phyloP scores from a whole-genome alignment of 2,329 filamentous ascomycete species.

The Stagonosporopsis cucurbitacearum region DNA sequence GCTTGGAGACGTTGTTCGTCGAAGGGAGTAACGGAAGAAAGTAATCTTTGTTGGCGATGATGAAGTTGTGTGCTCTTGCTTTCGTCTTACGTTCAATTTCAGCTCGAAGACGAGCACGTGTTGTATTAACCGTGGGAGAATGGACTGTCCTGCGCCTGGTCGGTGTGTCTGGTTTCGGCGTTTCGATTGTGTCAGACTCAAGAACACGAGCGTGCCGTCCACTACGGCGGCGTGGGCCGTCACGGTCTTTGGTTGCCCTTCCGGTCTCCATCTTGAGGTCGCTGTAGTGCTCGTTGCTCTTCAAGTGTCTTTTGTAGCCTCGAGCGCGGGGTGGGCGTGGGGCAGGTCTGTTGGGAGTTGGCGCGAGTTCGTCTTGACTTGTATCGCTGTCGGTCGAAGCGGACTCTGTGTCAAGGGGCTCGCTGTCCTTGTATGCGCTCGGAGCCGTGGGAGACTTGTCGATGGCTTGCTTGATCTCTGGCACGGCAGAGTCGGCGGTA shows the following conservation, averaged over 20 bases:
- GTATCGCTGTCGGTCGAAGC: constrained; percentile 6
- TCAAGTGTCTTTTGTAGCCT: constrained; percentile 20
- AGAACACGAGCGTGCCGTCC: constrained; percentile 36
- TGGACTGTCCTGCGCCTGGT: constrained; percentile 18
- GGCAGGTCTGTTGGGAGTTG: constrained; percentile 29
- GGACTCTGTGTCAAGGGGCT: background rate
- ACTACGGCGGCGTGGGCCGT: constrained; percentile 32
- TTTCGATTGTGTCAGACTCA: constrained; percentile 36
- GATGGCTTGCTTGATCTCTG: too few species aligned
- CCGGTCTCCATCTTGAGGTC: constrained; percentile 45
- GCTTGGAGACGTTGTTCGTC: constrained; percentile 53
- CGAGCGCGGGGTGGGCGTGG: constrained; percentile 17
- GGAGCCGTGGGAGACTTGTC: background rate
- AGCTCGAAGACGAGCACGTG: constrained; percentile 50
- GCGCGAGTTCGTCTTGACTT: constrained; percentile 37
- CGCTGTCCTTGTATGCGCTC: background rate
- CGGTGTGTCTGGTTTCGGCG: constrained; percentile 17
- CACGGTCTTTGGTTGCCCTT: constrained; percentile 20
- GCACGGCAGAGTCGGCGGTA: background rate
- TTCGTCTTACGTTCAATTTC: constrained; percentile 53
- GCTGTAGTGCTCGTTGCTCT: constrained; percentile 20
- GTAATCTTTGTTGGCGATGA: constrained; percentile 53
- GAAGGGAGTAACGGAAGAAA: constrained; percentile 57
- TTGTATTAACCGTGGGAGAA: constrained; percentile 44
- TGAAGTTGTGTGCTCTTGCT: constrained; percentile 54